These are phyloP conservation scores for Aspergillus jensenii DNA, from an alignment of 2,329 filamentous ascomycete species.

Conservation along the genomic window DNA sequence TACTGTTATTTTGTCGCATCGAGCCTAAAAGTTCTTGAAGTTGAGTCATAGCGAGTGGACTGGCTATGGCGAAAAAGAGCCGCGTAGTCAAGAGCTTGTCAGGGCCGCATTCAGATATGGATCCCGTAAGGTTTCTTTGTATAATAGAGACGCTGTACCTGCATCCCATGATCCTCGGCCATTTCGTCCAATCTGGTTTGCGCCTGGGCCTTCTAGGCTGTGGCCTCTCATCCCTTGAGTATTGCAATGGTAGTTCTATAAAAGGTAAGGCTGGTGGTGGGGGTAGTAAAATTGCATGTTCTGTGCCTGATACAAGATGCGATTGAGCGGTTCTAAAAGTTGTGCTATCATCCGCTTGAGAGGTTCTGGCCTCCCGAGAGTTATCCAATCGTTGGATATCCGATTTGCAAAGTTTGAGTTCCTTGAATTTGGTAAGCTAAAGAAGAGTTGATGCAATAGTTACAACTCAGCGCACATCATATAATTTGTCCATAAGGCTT, in stretches of 20 bases:
- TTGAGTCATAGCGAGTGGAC: neutral
- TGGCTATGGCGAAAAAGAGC: neutral
- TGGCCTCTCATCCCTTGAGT: neutral
- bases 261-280: constrained; percentile 3
- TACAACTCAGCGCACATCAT: neutral
- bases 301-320: neutral
- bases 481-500: neutral
- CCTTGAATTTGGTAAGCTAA: neutral
- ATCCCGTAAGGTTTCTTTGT: neutral
- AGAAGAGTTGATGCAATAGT: constrained; percentile 2
- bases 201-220: neutral
- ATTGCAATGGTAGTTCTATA: neutral
- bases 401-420: too few relatives aligned
- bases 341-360: too few relatives aligned
- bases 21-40: constrained; percentile 5
- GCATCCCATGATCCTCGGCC: constrained; percentile 2
- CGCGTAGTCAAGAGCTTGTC: neutral
- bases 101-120: neutral
- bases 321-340: too few relatives aligned
- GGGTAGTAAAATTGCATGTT: neutral
- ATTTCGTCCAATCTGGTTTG: constrained; percentile 4
- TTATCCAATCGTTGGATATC: too few relatives aligned
- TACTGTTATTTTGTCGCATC: constrained; percentile 1
- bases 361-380: too few relatives aligned
- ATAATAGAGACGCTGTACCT: neutral